Evolutionary conservation across 768 basidiomycete genomes (phyloP).

Genomic region (Psilocybe sp.): DNA sequence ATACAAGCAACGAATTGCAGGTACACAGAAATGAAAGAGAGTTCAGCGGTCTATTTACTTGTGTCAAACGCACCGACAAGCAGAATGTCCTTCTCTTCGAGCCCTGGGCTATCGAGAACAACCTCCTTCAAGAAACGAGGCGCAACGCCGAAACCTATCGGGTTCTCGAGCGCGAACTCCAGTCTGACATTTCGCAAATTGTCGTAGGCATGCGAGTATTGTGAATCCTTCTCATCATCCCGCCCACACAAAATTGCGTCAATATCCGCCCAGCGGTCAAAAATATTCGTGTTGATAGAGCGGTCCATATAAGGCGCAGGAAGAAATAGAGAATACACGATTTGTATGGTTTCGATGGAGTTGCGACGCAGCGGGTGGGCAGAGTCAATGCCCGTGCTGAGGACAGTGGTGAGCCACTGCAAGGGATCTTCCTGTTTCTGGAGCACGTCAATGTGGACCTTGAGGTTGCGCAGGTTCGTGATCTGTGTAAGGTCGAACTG

Average conservation of each 20-base stretch:
- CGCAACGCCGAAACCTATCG: constrained; percentile 26
- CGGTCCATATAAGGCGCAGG: constrained; percentile 29
- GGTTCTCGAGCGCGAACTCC: constrained; percentile 28
- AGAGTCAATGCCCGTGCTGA: constrained; percentile 18
- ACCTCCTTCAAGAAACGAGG: constrained; percentile 28
- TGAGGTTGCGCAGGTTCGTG: constrained; percentile 17
- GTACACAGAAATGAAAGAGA: neutral
- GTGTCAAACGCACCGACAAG: constrained; percentile 25
- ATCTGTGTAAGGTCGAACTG: constrained; percentile 23
- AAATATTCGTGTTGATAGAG: constrained; percentile 21
- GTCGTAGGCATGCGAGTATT: constrained; percentile 13
- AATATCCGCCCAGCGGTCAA: constrained; percentile 22
- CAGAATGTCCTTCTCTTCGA: constrained; percentile 18
- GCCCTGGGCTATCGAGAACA: constrained; percentile 22
- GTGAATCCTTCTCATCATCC: neutral
- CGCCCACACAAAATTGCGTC: constrained; percentile 20
- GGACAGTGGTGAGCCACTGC: constrained; percentile 22
- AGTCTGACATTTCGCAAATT: constrained; percentile 21
- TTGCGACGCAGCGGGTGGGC: constrained; percentile 9
- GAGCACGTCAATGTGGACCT: constrained; percentile 24
- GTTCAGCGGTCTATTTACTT: constrained; percentile 11
- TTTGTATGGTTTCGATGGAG: constrained; percentile 13
- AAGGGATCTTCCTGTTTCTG: constrained; percentile 26
- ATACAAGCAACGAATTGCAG: neutral
- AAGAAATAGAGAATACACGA: constrained; percentile 25